Evolutionary conservation across 23 red algal genomes (phyloP).

Genomic region (Chondrus crispus): DNA sequence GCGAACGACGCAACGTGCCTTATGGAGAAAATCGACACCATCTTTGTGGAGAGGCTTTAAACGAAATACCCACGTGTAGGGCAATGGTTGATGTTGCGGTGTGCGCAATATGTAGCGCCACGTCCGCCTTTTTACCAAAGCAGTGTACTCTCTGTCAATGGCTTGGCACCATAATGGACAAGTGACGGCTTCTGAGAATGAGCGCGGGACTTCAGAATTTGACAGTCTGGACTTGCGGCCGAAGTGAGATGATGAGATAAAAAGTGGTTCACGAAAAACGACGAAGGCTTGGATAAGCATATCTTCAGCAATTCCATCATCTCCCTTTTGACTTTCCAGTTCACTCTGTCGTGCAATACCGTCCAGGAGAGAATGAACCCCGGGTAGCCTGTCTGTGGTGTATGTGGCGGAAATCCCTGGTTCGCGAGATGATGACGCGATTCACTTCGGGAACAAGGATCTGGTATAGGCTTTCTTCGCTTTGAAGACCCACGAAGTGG

Average conservation of each 20-base stretch:
- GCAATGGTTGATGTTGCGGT: background rate
- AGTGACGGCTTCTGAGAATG: background rate
- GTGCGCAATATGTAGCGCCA: background rate
- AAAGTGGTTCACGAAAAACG: background rate
- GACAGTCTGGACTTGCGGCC: background rate
- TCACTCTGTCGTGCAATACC: background rate
- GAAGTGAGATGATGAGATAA: background rate
- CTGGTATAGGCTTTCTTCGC: background rate
- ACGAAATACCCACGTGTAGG: background rate
- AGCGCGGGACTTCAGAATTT: background rate
- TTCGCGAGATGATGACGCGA: background rate
- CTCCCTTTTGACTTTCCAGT: background rate
- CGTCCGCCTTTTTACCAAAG: background rate
- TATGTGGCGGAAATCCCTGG: background rate
- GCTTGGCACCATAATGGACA: slow-evolving; percentile 1
- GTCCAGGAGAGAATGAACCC: background rate
- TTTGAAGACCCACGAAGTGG: background rate
- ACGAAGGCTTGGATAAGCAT: background rate
- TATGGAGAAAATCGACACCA: background rate
- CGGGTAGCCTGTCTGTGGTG: background rate
- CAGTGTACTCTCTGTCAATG: slow-evolving; percentile 21
- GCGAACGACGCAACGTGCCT: background rate
- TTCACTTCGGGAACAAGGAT: background rate
- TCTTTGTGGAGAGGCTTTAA: background rate
- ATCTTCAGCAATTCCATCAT: background rate